A percentile compares a stretch with the other conserved stretches of the same genome.
Evolutionary conservation across 1,284 basidiomycete species (phyloP).

Genomic region (Microstroma glucosiphilum): DNA sequence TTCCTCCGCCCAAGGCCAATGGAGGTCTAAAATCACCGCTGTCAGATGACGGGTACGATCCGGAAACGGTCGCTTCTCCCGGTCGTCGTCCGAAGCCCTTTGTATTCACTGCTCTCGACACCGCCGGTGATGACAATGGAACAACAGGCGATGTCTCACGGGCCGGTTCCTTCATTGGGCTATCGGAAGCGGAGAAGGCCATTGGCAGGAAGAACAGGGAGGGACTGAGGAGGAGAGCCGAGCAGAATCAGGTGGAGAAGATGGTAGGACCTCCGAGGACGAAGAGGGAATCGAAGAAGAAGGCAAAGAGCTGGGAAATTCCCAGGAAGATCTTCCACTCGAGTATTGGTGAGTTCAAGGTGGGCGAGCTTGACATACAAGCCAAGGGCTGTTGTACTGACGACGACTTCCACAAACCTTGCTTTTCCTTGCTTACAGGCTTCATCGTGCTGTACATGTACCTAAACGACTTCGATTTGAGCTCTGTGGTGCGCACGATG

Average conservation of each 20-base stretch:
- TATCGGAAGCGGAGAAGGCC: constrained; percentile 16
- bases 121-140: background rate
- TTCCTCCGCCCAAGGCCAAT: constrained; percentile 7
- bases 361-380: constrained; percentile 8
- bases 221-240: constrained; percentile 9
- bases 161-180: constrained; percentile 7
- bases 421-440: constrained; percentile 55
- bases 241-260: constrained; percentile 16
- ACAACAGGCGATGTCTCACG: background rate
- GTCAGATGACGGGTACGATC: background rate
- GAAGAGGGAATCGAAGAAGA: constrained; percentile 8
- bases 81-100: constrained; percentile 4
- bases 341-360: constrained; percentile 64
- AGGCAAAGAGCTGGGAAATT: constrained; percentile 60
- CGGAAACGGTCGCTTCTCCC: background rate
- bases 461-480: constrained; percentile 52
- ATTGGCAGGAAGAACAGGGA: constrained; percentile 16
- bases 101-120: background rate
- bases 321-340: constrained; percentile 85
- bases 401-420: background rate
- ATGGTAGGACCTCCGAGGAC: constrained; percentile 8
- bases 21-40: background rate
- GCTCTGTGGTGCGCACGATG: constrained; percentile 62
- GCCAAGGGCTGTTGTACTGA: constrained; percentile 11
- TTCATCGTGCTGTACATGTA: constrained; percentile 75